Percentiles rank a stretch among this genome's conserved stretches.
Conservation (phyloP, 495 filamentous ascomycete species). For the Evernia prunastri region DNA sequence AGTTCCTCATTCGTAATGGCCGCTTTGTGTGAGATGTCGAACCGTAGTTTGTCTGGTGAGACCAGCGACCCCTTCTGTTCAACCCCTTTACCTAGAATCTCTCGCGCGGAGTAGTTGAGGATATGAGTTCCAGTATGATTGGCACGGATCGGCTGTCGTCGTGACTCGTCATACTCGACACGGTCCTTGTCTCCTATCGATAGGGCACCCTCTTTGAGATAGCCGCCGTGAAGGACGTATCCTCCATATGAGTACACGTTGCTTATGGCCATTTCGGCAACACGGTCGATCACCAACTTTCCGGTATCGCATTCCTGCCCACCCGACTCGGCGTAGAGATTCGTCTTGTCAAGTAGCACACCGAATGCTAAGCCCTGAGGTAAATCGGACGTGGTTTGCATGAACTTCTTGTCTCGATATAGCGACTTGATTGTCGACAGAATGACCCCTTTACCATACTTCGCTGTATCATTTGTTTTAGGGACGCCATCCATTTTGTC, state of each 20-base stretch:
- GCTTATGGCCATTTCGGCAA: slow-evolving; percentile 81
- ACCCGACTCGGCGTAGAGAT: slow-evolving; percentile 97
- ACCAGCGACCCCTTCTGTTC: slow-evolving; percentile 95
- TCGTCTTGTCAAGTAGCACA: slow-evolving; percentile 80
- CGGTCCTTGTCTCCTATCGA: slow-evolving; percentile 74
- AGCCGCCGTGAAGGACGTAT: slow-evolving; percentile 90
- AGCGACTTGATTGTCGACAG: slow-evolving; percentile 71
- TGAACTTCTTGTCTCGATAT: slow-evolving; percentile 69
- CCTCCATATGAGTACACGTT: slow-evolving; percentile 91
- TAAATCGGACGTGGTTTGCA: slow-evolving; percentile 62
- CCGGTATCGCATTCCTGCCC: slow-evolving; percentile 92
- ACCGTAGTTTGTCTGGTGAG: slow-evolving; percentile 89
- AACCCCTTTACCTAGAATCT: slow-evolving; percentile 81
- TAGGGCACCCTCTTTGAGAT: slow-evolving; percentile 80
- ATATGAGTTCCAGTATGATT: slow-evolving; percentile 98
- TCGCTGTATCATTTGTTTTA: slow-evolving; percentile 69
- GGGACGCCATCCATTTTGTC: slow-evolving; percentile 66
- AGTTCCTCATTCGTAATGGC: slow-evolving; percentile 67
- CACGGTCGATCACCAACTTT: slow-evolving; percentile 79
- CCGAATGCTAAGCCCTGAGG: slow-evolving; percentile 75
- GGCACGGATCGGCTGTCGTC: slow-evolving; percentile 85
- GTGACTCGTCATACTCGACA: slow-evolving; percentile 87
- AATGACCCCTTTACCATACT: slow-evolving; percentile 63
- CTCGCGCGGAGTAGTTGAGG: slow-evolving; percentile 84
- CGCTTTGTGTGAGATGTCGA: slow-evolving; percentile 91